Evolutionary conservation across 2,329 filamentous ascomycete genomes (phyloP), one percentile per base, ranked within the genome.

Genomic region (Chalaropsis ovoidea): DNA sequence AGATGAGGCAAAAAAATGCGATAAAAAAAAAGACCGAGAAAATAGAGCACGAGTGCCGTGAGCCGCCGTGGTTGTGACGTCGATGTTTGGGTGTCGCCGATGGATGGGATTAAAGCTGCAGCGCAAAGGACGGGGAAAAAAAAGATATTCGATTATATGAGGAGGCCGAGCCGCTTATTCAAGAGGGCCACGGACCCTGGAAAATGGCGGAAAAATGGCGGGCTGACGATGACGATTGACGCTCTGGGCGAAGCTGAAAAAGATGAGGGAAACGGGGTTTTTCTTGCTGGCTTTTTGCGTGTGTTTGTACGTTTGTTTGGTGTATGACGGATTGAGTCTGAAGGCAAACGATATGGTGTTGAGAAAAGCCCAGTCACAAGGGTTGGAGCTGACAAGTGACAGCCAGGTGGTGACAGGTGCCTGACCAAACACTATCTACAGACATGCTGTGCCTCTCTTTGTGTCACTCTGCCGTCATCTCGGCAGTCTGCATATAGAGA

Each of bases 131-230:
- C 52, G 22, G 13, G 11, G 27, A 35, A 56, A 54, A 56, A 56
- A 56, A 56, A 56, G 52, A 56, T 56, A 35, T 31, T 56, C 27
- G 52, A 56, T 31, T 56, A n/a, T 56, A 56, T 19, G 15, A 35
- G 24, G 13, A 35, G 52, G 52, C 17, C 17, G 52, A 35, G 52
- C 11, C 19, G 52, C 22, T 56, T 56, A 10, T 56, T 31, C 4
- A 17, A 31, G 27, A 35, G 52, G 22, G 24, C 52, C 17, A 35
- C 11, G 24, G 52, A 31, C 24, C 22, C 13, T 15, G 2, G 4
- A 56, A 31, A 31, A 27, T 31, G 8, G 8, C 15, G 24, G 10
- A 56, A 35, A 56, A 56, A 27, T 35, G 27, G 27, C 31, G 24
- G 52, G 42, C 17, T 43, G 42, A n/a, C 11, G 42, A 43, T 15